Conservation (phyloP, 2,329 filamentous ascomycete genomes). For the Aaosphaeria arxii region DNA sequence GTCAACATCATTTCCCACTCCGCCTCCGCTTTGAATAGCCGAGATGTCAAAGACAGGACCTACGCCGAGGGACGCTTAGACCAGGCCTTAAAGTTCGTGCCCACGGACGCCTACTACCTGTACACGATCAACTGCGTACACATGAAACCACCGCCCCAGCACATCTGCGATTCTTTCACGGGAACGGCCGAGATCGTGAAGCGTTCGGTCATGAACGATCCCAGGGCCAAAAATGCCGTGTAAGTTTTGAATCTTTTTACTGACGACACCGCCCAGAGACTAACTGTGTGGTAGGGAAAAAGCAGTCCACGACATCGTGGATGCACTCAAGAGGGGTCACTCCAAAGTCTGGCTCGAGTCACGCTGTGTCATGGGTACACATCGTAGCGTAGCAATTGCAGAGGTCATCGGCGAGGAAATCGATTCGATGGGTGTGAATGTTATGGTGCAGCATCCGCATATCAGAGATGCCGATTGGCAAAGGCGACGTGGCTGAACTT, state of each 20-base stretch:
- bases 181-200: not conserved
- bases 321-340: not conserved
- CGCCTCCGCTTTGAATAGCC: not conserved
- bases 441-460: not conserved
- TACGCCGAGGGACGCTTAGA: not conserved
- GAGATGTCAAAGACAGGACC: not conserved
- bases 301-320: not conserved
- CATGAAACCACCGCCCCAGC: not conserved
- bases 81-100: not conserved
- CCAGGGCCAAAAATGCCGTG: not conserved
- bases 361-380: not conserved
- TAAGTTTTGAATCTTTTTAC: not conserved
- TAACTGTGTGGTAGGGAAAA: not conserved
- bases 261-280: not conserved
- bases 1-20: not conserved
- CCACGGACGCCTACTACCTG: not conserved
- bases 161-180: not conserved
- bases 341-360: not conserved
- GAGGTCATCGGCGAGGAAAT: constrained; percentile 1
- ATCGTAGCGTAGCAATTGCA: not conserved
- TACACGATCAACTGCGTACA: not conserved
- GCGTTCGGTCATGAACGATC: not conserved
- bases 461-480: not conserved
- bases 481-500: too few relatives aligned
- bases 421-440: not conserved